Percentiles rank a stretch among this genome's conserved stretches.
These are phyloP conservation scores for Colletotrichum tropicale DNA, from an alignment of 2,329 filamentous ascomycete genomes.

Conservation along the genomic window DNA sequence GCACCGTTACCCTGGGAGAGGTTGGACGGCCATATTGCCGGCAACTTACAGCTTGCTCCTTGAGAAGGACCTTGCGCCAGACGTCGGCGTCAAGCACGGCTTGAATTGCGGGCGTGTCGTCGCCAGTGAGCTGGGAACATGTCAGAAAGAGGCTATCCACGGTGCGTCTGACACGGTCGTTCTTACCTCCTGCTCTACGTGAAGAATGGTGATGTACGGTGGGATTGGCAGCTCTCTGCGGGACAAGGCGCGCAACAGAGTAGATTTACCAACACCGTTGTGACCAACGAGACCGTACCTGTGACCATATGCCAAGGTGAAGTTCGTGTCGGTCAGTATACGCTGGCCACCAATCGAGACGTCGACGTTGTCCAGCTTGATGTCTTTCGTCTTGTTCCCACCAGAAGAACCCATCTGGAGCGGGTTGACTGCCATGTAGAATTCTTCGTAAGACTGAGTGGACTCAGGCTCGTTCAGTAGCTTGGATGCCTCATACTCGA, in stretches of 20 bases:
- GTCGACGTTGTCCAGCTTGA: slow-evolving; percentile 96
- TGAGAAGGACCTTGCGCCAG: slow-evolving; percentile 94
- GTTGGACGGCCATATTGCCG: background rate
- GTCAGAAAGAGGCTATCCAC: background rate
- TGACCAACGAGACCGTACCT: slow-evolving; percentile 97
- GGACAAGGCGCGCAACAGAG: slow-evolving; percentile 88
- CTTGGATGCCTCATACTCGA: slow-evolving; percentile 94
- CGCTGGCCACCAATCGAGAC: slow-evolving; percentile 88
- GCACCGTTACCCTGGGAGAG: slow-evolving; percentile 20
- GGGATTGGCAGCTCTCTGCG: slow-evolving; percentile 94
- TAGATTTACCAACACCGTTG: slow-evolving; percentile 98
- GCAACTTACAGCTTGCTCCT: slow-evolving; percentile 78
- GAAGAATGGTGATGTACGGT: slow-evolving; percentile 96
- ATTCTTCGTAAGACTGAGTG: slow-evolving; percentile 95
- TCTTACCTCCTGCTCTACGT: slow-evolving; percentile 93
- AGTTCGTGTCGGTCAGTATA: slow-evolving; percentile 87
- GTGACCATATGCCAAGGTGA: slow-evolving; percentile 90
- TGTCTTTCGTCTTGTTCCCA: slow-evolving; percentile 93
- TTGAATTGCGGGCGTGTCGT: slow-evolving; percentile 93
- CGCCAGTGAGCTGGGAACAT: slow-evolving; percentile 75
- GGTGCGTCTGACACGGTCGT: background rate
- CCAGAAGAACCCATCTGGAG: slow-evolving; percentile 79
- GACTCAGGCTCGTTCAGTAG: slow-evolving; percentile 83
- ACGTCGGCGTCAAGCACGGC: slow-evolving; percentile 97
- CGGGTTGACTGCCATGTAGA: slow-evolving; percentile 99